Evolutionary conservation across 306 rosid species (phyloP).

Genomic region (Astragalus glycyphyllos): DNA sequence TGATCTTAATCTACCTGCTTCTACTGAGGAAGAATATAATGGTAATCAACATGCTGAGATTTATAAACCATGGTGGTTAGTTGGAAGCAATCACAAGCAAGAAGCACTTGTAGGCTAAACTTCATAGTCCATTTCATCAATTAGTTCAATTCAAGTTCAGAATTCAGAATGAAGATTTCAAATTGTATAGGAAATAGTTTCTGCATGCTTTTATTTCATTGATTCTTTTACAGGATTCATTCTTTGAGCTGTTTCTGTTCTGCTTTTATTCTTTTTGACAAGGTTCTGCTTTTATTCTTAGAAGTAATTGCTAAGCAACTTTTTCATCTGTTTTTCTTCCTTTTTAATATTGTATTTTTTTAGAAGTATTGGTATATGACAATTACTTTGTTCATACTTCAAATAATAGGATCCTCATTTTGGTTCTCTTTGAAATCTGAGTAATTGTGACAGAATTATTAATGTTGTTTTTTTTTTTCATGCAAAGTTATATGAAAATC

Average conservation of each 20-base stretch:
- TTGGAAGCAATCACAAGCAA: conserved; percentile 50
- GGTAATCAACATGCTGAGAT: conserved; percentile 38
- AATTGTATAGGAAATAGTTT: conserved; percentile 56
- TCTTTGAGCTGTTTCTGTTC: conserved; percentile 47
- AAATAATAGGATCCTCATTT: conserved; percentile 40
- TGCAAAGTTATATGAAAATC: conserved; percentile 12
- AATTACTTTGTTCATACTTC: conserved; percentile 43
- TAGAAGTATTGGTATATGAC: conserved; percentile 23
- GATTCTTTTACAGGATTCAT: no score
- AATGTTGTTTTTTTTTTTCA: conserved; percentile 34
- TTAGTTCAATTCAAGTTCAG: conserved; percentile 28
- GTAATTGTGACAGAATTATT: conserved; percentile 5
- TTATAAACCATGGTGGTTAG: conserved; percentile 61
- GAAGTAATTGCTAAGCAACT: conserved; percentile 8
- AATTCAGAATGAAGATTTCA: conserved; percentile 8
- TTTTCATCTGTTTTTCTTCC: not conserved
- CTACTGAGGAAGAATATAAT: conserved; percentile 58
- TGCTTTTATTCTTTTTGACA: conserved; percentile 16
- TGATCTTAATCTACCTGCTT: conserved; percentile 90
- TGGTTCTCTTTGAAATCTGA: conserved; percentile 37
- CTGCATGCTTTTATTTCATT: conserved; percentile 65
- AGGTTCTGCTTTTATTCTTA: conserved; percentile 32
- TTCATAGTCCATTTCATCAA: conserved; percentile 21
- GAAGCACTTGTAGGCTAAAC: conserved; percentile 51
- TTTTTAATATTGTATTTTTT: not conserved